Evolutionary conservation across 2,329 filamentous ascomycete genomes (phyloP).

Genomic region (Cercospora canescens): DNA sequence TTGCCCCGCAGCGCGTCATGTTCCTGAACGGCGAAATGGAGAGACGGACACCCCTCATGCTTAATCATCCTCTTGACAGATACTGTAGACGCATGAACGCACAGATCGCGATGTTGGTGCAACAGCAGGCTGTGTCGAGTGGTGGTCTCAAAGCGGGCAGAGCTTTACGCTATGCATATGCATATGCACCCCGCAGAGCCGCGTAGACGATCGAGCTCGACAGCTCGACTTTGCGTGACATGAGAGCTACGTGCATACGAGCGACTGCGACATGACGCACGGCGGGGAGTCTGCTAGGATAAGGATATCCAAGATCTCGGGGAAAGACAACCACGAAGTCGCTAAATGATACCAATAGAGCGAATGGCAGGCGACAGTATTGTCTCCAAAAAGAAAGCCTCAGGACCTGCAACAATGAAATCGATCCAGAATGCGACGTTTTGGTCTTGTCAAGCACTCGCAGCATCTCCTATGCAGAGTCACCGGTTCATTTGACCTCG

Average conservation of each 20-base stretch:
- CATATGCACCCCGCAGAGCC: slow-evolving; percentile 4
- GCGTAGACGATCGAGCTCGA: neutral
- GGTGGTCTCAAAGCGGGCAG: slow-evolving; percentile 3
- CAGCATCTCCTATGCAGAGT: too few species aligned
- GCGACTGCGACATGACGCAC: neutral
- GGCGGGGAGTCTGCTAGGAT: neutral
- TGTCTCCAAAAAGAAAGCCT: too few species aligned
- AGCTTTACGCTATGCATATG: neutral
- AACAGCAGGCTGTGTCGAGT: neutral
- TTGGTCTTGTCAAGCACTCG: too few species aligned
- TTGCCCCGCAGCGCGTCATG: neutral
- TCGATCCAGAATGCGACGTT: too few species aligned
- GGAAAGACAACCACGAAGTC: neutral
- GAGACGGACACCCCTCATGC: neutral
- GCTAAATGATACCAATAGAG: neutral
- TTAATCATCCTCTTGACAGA: neutral
- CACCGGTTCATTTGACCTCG: too few species aligned
- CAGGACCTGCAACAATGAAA: too few species aligned
- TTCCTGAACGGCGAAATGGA: slow-evolving; percentile 5
- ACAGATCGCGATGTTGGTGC: slow-evolving; percentile 1
- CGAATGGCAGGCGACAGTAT: too few species aligned
- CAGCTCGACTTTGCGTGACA: neutral
- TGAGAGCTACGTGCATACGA: neutral
- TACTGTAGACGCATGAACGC: neutral
- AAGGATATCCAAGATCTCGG: neutral